Percentiles rank a stretch among this genome's conserved stretches.
Evolutionary conservation across 2,329 filamentous ascomycete genomes (phyloP).

Genomic region (Fusarium tuaranense): DNA sequence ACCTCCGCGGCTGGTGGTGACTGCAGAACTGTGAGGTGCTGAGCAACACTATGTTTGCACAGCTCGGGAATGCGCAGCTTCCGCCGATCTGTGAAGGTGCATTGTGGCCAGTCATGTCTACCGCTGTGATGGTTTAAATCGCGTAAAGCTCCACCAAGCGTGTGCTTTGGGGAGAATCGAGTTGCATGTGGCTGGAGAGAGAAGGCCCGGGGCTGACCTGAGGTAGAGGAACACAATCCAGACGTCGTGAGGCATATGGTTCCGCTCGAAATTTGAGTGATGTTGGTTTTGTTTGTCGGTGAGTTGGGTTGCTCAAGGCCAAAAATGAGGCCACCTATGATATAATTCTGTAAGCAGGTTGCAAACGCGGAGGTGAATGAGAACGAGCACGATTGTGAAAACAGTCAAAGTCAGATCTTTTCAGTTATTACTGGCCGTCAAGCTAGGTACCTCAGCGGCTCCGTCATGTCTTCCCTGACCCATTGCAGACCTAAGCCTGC

Average conservation of each 20-base stretch:
- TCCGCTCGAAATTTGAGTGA: not conserved
- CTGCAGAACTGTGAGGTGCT: conserved; percentile 30
- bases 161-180: conserved; percentile 1
- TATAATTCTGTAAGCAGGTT: conserved; percentile 16
- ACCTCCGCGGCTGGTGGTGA: conserved; percentile 16
- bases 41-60: conserved; percentile 22
- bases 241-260: conserved; percentile 1
- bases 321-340: conserved; percentile 6
- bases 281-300: not conserved
- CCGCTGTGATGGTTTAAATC: conserved; percentile 10
- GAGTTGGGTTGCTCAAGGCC: not conserved
- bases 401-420: conserved; percentile 75
- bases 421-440: conserved; percentile 72
- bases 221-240: not conserved
- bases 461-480: conserved; percentile 46
- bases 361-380: not conserved
- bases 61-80: conserved; percentile 26
- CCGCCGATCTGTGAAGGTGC: conserved; percentile 24
- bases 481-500: conserved; percentile 16
- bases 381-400: not conserved
- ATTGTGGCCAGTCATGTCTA: conserved; percentile 33
- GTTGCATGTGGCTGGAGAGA: not conserved
- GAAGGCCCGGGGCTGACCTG: not conserved
- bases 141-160: conserved; percentile 17
- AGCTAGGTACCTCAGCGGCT: conserved; percentile 63